Base-by-base conservation (phyloP, 163 green algal genomes). In the Prototheca cutis region DNA sequence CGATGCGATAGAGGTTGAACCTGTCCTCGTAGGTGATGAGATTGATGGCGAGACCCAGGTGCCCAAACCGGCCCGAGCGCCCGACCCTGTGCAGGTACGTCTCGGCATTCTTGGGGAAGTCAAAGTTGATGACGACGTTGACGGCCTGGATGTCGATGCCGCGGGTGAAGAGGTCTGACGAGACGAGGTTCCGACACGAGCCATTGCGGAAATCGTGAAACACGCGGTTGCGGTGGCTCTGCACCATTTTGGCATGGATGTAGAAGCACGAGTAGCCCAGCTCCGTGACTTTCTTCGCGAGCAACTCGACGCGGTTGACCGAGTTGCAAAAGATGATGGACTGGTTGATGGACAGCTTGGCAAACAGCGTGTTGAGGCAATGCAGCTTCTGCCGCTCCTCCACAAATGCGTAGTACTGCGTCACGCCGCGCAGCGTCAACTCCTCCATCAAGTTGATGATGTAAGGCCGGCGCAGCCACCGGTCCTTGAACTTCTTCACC, bases 251-350 rank as follows among this genome's bases (percentile, higher is more conserved):
- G 40, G 93, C 93, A 67, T 99, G 93, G 74, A 99, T 99, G 84
- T 98, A 99, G 81, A 97, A 99, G 86, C 93, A 99, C 17, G 83
- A 94, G 79, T 99, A 99, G 48, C 93, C 93, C 48, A 99, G 87
- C 82, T 99, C 93, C 1, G 93, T 98, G 67, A 99, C 96, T 72
- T 97, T 97, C 79, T 97, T 97, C 31, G 93, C 93, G 53, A 99
- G 81, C 61, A 99, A 79, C 82, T 99, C 93, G 65, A 99, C 93
- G 34, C 93, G 84, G 73, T 97, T 96, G 19, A 97, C 93, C n/a
- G 81, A 94, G 86, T 99, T 99, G 86, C 93, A 98, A 76, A 99
- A 99, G 68, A 99, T 99, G 78, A 99, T 98, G 53, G 85, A 96
- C 64, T 78, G 70, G 48, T 78, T 78, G 66, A 78, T 78, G 40